Evolutionary conservation across 306 rosid genomes (phyloP).

Genomic region (Prunus armeniaca): DNA sequence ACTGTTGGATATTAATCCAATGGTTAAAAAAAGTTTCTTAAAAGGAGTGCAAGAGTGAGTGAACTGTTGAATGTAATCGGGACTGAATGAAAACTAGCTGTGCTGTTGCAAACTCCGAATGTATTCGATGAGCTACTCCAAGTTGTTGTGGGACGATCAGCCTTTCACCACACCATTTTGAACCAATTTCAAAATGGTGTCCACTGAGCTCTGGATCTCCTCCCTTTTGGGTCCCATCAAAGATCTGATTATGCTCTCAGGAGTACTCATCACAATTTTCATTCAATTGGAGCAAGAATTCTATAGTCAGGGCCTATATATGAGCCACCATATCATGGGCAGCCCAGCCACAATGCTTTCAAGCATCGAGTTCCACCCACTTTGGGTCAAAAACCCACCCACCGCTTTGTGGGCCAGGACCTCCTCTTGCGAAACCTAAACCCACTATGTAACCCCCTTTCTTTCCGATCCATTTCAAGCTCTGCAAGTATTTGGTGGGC

Average conservation of each 20-base stretch:
- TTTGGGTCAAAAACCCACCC: conserved; percentile 14
- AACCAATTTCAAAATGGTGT: conserved; percentile 12
- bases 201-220: conserved; percentile 12
- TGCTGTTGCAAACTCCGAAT: neutral
- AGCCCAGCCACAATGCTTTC: conserved; percentile 19
- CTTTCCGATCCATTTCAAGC: conserved; percentile 13
- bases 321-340: conserved; percentile 33
- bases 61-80: too few relatives aligned
- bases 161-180: neutral
- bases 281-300: conserved; percentile 3
- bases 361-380: conserved; percentile 35
- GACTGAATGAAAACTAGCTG: too few relatives aligned
- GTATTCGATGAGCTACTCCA: conserved; percentile 15
- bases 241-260: conserved; percentile 4
- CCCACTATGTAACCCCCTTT: conserved; percentile 20
- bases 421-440: conserved; percentile 37
- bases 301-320: too few relatives aligned
- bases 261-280: conserved; percentile 7
- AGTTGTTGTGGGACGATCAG: conserved; percentile 21
- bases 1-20: too few relatives aligned
- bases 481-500: neutral
- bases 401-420: conserved; percentile 23
- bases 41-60: too few relatives aligned
- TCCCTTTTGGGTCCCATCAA: conserved; percentile 16
- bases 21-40: too few relatives aligned